These are phyloP conservation scores for Penicillium sp. DNA, from an alignment of 2,329 filamentous ascomycete genomes.

Conservation along the genomic window DNA sequence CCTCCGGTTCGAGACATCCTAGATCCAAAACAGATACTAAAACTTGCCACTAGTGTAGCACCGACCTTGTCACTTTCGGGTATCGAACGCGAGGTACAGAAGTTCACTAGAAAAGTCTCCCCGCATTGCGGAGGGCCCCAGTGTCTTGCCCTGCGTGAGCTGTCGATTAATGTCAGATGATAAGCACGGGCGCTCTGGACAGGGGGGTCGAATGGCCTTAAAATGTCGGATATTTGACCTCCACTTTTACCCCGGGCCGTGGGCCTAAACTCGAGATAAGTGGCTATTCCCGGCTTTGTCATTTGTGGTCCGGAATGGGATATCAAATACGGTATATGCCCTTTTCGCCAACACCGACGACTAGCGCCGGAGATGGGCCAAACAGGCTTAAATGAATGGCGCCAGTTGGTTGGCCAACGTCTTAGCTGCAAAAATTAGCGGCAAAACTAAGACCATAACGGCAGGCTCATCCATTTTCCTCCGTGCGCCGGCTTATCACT, in stretches of 20 bases:
- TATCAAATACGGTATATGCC: neutral
- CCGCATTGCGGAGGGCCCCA: neutral
- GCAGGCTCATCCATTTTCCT: neutral
- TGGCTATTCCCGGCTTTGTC: neutral
- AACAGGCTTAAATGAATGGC: neutral
- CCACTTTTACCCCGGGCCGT: neutral
- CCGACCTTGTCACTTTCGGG: neutral
- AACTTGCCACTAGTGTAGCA: neutral
- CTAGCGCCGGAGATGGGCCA: neutral
- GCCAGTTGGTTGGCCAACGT: neutral
- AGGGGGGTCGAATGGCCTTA: too few relatives aligned
- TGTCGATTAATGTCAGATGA: neutral
- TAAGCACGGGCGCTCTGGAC: neutral
- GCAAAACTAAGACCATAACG: neutral
- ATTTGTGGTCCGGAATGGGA: neutral
- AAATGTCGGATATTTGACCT: neutral
- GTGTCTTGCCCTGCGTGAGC: neutral
- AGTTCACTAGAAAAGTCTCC: neutral
- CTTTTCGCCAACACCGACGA: neutral
- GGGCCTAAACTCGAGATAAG: neutral
- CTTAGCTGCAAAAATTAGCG: neutral
- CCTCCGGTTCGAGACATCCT: conserved; percentile 1
- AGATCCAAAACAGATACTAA: neutral
- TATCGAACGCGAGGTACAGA: neutral
- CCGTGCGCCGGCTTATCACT: conserved; percentile 12